A percentile compares a stretch with the other conserved stretches of the same genome.
These are phyloP conservation scores for Didymella glomerata DNA, from an alignment of 2,329 filamentous ascomycete genomes.

Conservation along the genomic window DNA sequence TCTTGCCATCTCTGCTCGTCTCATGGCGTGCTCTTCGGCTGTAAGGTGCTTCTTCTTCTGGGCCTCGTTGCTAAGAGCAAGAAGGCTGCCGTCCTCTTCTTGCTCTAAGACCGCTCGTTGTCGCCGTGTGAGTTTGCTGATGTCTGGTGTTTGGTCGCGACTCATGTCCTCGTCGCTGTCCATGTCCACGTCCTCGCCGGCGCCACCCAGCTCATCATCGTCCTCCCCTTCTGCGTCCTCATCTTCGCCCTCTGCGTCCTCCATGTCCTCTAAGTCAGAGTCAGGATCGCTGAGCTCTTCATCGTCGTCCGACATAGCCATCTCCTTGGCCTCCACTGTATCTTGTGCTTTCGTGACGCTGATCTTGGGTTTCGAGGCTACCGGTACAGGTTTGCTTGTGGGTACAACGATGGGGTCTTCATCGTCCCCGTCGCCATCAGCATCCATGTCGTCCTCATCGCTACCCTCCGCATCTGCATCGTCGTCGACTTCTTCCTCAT, in stretches of 20 bases:
- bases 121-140: slow-evolving; percentile 72
- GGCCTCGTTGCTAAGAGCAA: slow-evolving; percentile 69
- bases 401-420: slow-evolving; percentile 48
- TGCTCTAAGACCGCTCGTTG: slow-evolving; percentile 68
- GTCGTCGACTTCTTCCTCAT: slow-evolving; percentile 53
- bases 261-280: slow-evolving; percentile 53
- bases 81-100: slow-evolving; percentile 59
- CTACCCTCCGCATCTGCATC: slow-evolving; percentile 43
- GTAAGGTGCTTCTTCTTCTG: slow-evolving; percentile 77
- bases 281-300: slow-evolving; percentile 54
- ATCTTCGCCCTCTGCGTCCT: slow-evolving; percentile 59
- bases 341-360: slow-evolving; percentile 48
- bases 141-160: slow-evolving; percentile 67
- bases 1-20: slow-evolving; percentile 76
- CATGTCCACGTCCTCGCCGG: slow-evolving; percentile 51
- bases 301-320: slow-evolving; percentile 59
- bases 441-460: slow-evolving; percentile 46
- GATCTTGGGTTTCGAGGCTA: slow-evolving; percentile 46
- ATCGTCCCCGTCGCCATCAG: slow-evolving; percentile 51
- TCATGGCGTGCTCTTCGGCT: slow-evolving; percentile 76
- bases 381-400: slow-evolving; percentile 37
- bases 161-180: slow-evolving; percentile 65
- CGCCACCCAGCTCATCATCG: slow-evolving; percentile 50
- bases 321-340: slow-evolving; percentile 60
- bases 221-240: slow-evolving; percentile 54